Evolutionary conservation across 129 eudicot genomes (phyloP).

Genomic region (Heracleum sosnowskyi): DNA sequence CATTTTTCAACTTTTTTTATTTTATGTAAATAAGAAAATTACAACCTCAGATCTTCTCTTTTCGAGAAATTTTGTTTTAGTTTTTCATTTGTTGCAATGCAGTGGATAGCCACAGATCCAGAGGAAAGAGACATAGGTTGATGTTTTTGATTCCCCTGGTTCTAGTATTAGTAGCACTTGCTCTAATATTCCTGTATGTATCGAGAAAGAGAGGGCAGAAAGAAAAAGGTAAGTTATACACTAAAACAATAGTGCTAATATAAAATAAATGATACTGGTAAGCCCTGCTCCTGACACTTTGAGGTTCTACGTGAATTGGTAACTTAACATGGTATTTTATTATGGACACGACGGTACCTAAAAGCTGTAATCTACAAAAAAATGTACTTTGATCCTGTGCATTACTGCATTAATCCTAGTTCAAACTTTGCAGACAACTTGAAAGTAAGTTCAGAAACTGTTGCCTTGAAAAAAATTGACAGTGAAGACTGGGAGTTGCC

Average conservation of each 20-base stretch:
- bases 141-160: not conserved
- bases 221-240: not conserved
- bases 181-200: not conserved
- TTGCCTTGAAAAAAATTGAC: not conserved
- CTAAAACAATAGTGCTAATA: not conserved
- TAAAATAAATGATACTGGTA: too few relatives aligned
- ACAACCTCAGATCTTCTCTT: not conserved
- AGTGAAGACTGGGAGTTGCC: not conserved
- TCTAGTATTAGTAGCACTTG: not conserved
- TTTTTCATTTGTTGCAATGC: not conserved
- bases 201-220: not conserved
- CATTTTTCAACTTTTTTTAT: not conserved
- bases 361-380: too few relatives aligned
- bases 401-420: not conserved
- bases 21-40: not conserved
- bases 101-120: not conserved
- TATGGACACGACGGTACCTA: too few relatives aligned
- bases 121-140: not conserved
- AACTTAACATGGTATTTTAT: too few relatives aligned
- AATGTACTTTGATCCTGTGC: not conserved
- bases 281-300: too few relatives aligned
- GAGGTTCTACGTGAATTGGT: too few relatives aligned
- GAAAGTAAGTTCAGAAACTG: not conserved
- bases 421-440: not conserved
- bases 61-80: not conserved